Base-by-base conservation (phyloP, 768 basidiomycete genomes). In the Hygrocybe coccinea region DNA sequence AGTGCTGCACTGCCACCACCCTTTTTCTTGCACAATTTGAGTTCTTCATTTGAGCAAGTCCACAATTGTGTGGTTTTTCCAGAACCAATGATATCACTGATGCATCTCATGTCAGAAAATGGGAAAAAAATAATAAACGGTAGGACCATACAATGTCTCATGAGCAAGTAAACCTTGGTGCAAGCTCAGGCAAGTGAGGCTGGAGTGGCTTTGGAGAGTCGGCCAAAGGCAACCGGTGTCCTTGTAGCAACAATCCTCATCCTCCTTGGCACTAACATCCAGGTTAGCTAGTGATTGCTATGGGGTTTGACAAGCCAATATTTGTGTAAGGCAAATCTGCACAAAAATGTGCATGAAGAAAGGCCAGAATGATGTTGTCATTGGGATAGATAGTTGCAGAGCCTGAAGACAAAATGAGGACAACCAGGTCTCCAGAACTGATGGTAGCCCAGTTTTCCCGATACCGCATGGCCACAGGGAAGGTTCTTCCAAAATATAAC, bases 181-280 rank as follows among this genome's bases (percentile, higher is more conserved):
- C 94, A 44, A 93, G 71, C 59, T 95, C 92, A 65, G 93, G 97
- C 10, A 90, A 66, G 72, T 94, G 92, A 1, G 95, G 93, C 64
- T 91, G 89, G 12, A 91, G 75, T 19, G 83, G 77, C 44, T 79
- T 73, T 1, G 79, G 76, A 0, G 83, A 78, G 61, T 81, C 79
- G 1, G 74, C 78, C 62, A 83, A 74, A 9, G 82, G 76, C 21
- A 87, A 70, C 76, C 75, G 39, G 89, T 89, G 68, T 91, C 89
- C 69, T 83, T 87, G 79, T 91, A 91, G 62, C 79, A 85, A 46
- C 83, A 74, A 49, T 90, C 87, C 70, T 89, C 86, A 67, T 95
- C 95, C 59, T 90, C 89, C 67, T 82, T 83, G 9, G 91, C 87
- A 63, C 80, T 87, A 64, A 80, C 77, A 67, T 97, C 92, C 47